phyloP scores from a whole-genome alignment of 2,329 filamentous ascomycete genomes.

The Ophiocordyceps robertsii region DNA sequence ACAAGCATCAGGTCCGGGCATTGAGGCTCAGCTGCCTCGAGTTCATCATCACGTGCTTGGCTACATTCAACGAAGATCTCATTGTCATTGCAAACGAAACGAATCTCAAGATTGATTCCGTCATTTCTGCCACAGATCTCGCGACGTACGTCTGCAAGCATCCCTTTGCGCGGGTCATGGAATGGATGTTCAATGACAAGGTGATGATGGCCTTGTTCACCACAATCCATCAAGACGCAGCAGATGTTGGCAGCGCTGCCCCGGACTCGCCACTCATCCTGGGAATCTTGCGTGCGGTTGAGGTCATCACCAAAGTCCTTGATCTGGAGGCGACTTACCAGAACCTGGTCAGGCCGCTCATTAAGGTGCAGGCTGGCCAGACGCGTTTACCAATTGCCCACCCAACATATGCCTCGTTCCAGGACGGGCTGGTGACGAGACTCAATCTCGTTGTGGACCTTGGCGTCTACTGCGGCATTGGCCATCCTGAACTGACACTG shows the following conservation, averaged over 20 bases:
- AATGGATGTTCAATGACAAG: constrained; percentile 94
- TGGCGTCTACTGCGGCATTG: constrained; percentile 75
- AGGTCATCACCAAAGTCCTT: constrained; percentile 71
- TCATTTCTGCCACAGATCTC: constrained; percentile 62
- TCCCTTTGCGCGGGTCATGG: constrained; percentile 89
- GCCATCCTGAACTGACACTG: constrained; percentile 67
- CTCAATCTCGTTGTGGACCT: constrained; percentile 68
- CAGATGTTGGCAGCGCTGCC: constrained; percentile 56
- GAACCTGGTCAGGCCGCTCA: constrained; percentile 68
- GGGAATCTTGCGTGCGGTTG: constrained; percentile 64
- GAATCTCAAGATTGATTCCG: constrained; percentile 58
- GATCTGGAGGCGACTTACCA: constrained; percentile 85
- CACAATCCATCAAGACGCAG: constrained; percentile 62
- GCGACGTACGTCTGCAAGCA: constrained; percentile 74
- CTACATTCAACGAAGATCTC: constrained; percentile 87
- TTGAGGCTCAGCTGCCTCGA: constrained; percentile 71
- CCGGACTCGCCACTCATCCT: constrained; percentile 72
- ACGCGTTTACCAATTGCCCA: constrained; percentile 48
- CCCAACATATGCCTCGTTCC: constrained; percentile 72
- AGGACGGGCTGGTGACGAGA: constrained; percentile 78
- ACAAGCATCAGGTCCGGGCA: constrained; percentile 55
- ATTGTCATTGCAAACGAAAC: constrained; percentile 74
- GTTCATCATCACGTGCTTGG: constrained; percentile 67
- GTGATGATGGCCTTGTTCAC: constrained; percentile 69
- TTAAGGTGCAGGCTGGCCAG: constrained; percentile 51